These are phyloP conservation scores for Microsporum audouinii DNA, from an alignment of 2,329 filamentous ascomycete species.

Conservation along the genomic window DNA sequence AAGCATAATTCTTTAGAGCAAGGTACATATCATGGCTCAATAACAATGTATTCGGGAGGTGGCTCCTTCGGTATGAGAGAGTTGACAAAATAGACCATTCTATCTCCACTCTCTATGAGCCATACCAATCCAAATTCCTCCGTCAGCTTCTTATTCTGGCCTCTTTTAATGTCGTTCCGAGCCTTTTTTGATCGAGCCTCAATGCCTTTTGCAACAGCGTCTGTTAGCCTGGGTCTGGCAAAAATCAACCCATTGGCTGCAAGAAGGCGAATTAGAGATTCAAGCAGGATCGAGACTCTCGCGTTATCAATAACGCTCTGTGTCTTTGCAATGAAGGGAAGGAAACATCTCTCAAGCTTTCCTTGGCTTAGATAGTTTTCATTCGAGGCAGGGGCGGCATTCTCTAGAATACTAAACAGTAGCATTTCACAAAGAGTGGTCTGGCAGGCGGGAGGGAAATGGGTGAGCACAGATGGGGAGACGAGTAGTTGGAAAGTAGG, in stretches of 20 bases:
- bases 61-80: conserved; percentile 10
- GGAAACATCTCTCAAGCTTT: conserved; percentile 49
- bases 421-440: conserved; percentile 44
- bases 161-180: conserved; percentile 36
- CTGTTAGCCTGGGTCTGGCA: conserved; percentile 28
- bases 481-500: conserved; percentile 37
- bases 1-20: too few species aligned
- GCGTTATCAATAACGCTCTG: conserved; percentile 55
- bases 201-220: conserved; percentile 44
- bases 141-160: conserved; percentile 27
- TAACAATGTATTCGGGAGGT: background rate
- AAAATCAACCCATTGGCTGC: conserved; percentile 25
- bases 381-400: conserved; percentile 27
- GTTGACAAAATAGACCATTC: conserved; percentile 27
- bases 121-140: conserved; percentile 29
- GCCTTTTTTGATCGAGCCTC: conserved; percentile 38
- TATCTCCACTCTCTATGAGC: conserved; percentile 33
- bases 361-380: conserved; percentile 38
- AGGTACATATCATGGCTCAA: background rate
- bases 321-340: conserved; percentile 54
- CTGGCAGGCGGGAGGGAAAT: conserved; percentile 31
- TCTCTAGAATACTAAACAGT: conserved; percentile 40
- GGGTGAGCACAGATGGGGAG: conserved; percentile 34
- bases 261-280: conserved; percentile 50
- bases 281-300: conserved; percentile 58